These are phyloP conservation scores for Boeremia lycopersici DNA, from an alignment of 2,329 filamentous ascomycete genomes.

Conservation along the genomic window DNA sequence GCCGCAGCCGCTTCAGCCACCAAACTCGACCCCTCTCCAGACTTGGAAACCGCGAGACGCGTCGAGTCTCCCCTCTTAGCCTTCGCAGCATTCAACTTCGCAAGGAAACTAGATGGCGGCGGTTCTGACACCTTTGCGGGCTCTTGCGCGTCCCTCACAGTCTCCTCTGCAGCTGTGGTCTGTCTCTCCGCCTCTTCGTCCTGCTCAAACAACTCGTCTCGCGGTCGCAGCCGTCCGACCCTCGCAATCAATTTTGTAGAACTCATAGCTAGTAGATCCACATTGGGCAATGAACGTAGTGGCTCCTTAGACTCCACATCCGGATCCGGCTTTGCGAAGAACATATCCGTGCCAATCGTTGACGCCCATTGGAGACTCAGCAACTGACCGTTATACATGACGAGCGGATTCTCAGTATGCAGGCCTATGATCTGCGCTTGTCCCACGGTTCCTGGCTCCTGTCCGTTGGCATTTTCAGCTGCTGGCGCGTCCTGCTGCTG, in stretches of 20 bases:
- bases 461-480: constrained; percentile 15
- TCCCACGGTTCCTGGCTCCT: constrained; percentile 32
- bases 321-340: constrained; percentile 60
- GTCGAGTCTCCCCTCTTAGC: constrained; percentile 48
- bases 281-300: constrained; percentile 57
- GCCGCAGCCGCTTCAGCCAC: neutral
- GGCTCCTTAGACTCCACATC: constrained; percentile 43
- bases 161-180: neutral
- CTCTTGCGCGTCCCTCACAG: neutral
- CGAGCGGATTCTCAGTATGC: constrained; percentile 74
- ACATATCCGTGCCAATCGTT: constrained; percentile 81
- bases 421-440: constrained; percentile 82
- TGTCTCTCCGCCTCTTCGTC: constrained; percentile 15
- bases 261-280: constrained; percentile 75
- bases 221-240: constrained; percentile 62
- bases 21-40: neutral
- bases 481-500: constrained; percentile 18
- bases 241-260: constrained; percentile 72
- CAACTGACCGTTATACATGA: constrained; percentile 78
- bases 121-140: constrained; percentile 13
- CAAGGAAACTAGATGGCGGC: constrained; percentile 48
- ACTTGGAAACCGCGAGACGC: constrained; percentile 21
- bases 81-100: constrained; percentile 50
- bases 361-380: constrained; percentile 83
- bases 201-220: constrained; percentile 32